Percentiles rank a stretch among this genome's conserved stretches.
These are phyloP conservation scores for Geoglossum cookeanum DNA, from an alignment of 2,329 filamentous ascomycete species.

Conservation along the genomic window DNA sequence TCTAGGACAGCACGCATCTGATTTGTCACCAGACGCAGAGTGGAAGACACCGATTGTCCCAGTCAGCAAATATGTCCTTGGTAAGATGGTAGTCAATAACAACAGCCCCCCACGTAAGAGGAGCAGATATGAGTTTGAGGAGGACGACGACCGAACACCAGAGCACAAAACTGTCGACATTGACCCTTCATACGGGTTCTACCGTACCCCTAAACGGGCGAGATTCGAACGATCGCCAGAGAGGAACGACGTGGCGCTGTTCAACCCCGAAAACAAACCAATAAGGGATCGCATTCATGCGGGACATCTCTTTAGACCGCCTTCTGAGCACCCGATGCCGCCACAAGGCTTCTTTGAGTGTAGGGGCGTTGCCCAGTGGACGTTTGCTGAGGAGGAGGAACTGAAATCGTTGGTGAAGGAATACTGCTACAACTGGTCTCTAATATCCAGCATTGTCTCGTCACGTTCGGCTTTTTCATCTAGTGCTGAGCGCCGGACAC, in stretches of 20 bases:
- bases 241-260: constrained; percentile 64
- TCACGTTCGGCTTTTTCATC: constrained; percentile 62
- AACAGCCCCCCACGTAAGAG: constrained; percentile 51
- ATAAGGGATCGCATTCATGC: constrained; percentile 81
- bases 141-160: constrained; percentile 27
- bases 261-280: constrained; percentile 72
- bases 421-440: constrained; percentile 93
- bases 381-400: constrained; percentile 75
- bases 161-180: constrained; percentile 27
- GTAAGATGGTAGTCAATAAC: constrained; percentile 52
- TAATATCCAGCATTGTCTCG: constrained; percentile 67
- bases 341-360: constrained; percentile 78
- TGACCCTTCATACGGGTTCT: constrained; percentile 11
- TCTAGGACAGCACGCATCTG: constrained; percentile 35
- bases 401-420: constrained; percentile 69
- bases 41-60: constrained; percentile 66
- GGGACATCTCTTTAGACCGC: constrained; percentile 81
- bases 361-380: constrained; percentile 78
- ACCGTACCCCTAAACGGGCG: background rate
- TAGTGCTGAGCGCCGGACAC: constrained; percentile 72
- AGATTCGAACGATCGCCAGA: constrained; percentile 29
- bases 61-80: constrained; percentile 71
- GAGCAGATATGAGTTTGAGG: constrained; percentile 64
- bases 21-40: constrained; percentile 43
- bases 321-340: constrained; percentile 82